Evolutionary conservation across 1,139 yeast species (phyloP).

Genomic region (Blastobotrys elegans): DNA sequence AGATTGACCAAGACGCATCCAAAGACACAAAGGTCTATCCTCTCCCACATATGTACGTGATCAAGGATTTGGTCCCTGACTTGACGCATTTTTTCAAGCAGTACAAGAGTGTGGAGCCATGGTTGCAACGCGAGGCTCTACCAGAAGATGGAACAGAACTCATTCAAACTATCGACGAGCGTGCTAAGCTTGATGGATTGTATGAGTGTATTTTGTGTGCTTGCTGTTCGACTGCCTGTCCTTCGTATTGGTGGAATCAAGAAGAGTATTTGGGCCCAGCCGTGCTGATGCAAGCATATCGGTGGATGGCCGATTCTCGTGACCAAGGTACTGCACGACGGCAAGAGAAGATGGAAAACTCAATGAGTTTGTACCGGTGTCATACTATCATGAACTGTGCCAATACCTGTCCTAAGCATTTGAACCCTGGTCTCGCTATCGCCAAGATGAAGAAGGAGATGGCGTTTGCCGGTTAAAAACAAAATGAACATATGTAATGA

Average conservation of each 20-base stretch:
- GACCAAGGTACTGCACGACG: slow-evolving; percentile 82
- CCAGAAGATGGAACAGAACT: slow-evolving; percentile 94
- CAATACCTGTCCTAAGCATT: slow-evolving; percentile 97
- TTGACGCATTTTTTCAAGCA: slow-evolving; percentile 97
- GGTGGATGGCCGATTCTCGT: slow-evolving; percentile 98
- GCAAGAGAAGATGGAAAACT: slow-evolving; percentile 87
- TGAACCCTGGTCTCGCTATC: slow-evolving; percentile 97
- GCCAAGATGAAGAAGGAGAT: slow-evolving; percentile 94
- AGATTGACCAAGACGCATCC: slow-evolving; percentile 73
- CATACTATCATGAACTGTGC: slow-evolving; percentile 99
- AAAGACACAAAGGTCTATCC: slow-evolving; percentile 90
- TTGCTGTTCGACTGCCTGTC: slow-evolving; percentile 98
- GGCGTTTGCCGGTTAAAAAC: slow-evolving; percentile 57
- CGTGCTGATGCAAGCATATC: slow-evolving; percentile 96
- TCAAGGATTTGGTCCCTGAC: slow-evolving; percentile 96
- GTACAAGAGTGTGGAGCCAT: slow-evolving; percentile 97
- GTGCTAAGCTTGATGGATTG: slow-evolving; percentile 94
- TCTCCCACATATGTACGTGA: slow-evolving; percentile 96
- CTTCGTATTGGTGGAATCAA: slow-evolving; percentile 99
- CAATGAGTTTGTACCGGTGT: slow-evolving; percentile 97
- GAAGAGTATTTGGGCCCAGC: slow-evolving; percentile 99
- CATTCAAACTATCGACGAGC: slow-evolving; percentile 85
- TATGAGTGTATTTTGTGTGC: slow-evolving; percentile 98
- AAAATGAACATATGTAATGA: background rate
- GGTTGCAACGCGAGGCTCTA: slow-evolving; percentile 72